Conservation (phyloP, 2,329 filamentous ascomycete species). For the Trichoderma koningiopsis region DNA sequence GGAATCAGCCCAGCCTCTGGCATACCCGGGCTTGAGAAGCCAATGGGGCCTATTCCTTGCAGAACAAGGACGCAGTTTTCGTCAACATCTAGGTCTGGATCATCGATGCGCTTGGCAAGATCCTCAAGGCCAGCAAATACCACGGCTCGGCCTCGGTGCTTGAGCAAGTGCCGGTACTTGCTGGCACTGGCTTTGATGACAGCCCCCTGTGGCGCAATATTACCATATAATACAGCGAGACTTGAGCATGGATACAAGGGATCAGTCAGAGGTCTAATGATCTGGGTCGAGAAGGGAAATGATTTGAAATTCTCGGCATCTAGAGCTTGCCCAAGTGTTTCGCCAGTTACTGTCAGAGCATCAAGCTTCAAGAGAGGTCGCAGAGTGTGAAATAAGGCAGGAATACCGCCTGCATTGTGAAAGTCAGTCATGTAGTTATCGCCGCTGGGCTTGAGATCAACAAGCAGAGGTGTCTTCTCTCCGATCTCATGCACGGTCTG, state of each 20-base stretch:
- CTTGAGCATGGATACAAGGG: slow-evolving; percentile 76
- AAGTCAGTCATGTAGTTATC: slow-evolving; percentile 89
- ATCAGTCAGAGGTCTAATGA: slow-evolving; percentile 66
- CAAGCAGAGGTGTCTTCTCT: slow-evolving; percentile 75
- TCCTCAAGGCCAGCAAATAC: slow-evolving; percentile 78
- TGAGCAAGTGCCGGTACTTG: slow-evolving; percentile 67
- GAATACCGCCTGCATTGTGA: slow-evolving; percentile 78
- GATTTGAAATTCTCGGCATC: slow-evolving; percentile 65
- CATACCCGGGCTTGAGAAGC: slow-evolving; percentile 77
- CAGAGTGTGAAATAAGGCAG: slow-evolving; percentile 76
- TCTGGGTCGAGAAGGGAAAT: slow-evolving; percentile 41
- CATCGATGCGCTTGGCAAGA: slow-evolving; percentile 64
- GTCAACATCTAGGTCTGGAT: slow-evolving; percentile 62
- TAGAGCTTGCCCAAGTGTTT: slow-evolving; percentile 79
- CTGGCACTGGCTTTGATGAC: slow-evolving; percentile 87
- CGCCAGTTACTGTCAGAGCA: slow-evolving; percentile 81
- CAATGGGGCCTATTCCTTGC: slow-evolving; percentile 85
- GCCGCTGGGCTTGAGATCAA: slow-evolving; percentile 83
- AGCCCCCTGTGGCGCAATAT: slow-evolving; percentile 79
- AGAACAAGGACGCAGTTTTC: slow-evolving; percentile 71
- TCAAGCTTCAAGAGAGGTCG: slow-evolving; percentile 74
- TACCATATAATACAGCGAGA: slow-evolving; percentile 79
- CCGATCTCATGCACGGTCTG: slow-evolving; percentile 79
- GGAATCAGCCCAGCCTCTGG: slow-evolving; percentile 72
- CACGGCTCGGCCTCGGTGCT: slow-evolving; percentile 53